Evolutionary conservation across 805 yeast species (phyloP), one percentile per base, ranked within the genome.

Genomic region (Yamadazyma tumulicola): DNA sequence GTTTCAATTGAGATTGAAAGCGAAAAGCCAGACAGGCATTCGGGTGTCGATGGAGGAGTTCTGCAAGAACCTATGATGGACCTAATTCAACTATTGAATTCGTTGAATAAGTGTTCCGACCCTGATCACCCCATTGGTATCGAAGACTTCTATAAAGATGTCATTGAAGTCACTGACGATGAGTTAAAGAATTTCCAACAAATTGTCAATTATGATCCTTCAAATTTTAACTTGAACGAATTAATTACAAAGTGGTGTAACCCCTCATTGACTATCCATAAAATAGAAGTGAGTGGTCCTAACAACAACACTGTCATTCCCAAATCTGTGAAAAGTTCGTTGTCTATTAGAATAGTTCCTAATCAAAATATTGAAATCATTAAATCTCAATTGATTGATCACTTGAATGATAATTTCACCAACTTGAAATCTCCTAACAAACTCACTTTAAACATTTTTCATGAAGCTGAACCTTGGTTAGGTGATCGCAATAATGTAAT

Each of bases 1-100:
- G 82, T 86, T 1, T 68, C 79, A n/a, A 74, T 93, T 2, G 77
- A 76, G 22, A 69, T 93, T 8, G 64, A 67, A 38, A 77, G 88
- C 33, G 89, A 81, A 44, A 72, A 72, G 39, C 95, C 94, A 1
- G 97, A 93, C 56, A 67, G 95, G 39, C 98, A 93, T 54, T 86
- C 97, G 0, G 98, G 98, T 42, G 93, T 93, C 7, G 94, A 88
- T 60, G 98, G 98, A 33, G 97, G 97, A 39, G 80, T 83, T 6
- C 75, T 77, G 41, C 72, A 83, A 38, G 98, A 91, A 49, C 97
- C 98, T 2, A 80, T 94, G 0, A 76, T 85, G 63, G 97, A 91
- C 52, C 59, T 91, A 57, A 72, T 89, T 26, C 82, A 80, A 34
- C 51, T 91, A 12, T 60, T 89, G 15, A 74, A 91, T 2, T 73